Conservation (phyloP, 2,329 filamentous ascomycete genomes). For the Colletotrichum costaricense region DNA sequence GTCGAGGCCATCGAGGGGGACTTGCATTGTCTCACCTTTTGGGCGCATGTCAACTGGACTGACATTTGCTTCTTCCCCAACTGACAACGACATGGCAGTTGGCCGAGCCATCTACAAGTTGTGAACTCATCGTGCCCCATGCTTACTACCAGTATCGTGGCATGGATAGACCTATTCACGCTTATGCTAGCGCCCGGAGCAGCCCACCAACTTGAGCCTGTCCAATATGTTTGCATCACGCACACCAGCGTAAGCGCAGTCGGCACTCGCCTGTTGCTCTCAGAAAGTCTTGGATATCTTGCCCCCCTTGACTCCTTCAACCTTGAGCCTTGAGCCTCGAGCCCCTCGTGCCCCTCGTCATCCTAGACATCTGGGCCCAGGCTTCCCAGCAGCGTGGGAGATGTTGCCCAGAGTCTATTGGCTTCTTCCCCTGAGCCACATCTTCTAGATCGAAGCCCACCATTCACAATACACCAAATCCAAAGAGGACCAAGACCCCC, state of each 20-base stretch:
- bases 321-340: not conserved
- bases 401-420: not conserved
- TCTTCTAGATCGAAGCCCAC: not conserved
- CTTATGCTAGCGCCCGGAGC: not conserved
- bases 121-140: not conserved
- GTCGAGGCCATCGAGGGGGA: not conserved
- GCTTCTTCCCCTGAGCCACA: constrained; percentile 3
- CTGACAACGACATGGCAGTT: constrained; percentile 5
- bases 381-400: constrained; percentile 2
- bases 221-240: not conserved
- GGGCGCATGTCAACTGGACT: constrained; percentile 10
- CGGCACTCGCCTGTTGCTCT: constrained; percentile 21
- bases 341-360: not conserved
- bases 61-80: constrained; percentile 12
- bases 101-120: not conserved
- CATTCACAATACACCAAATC: constrained; percentile 14
- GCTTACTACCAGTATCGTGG: not conserved
- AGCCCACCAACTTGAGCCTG: not conserved
- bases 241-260: constrained; percentile 21
- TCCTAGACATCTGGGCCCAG: not conserved
- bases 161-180: not conserved
- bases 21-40: constrained; percentile 18
- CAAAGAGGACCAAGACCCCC: not conserved
- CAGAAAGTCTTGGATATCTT: not conserved
- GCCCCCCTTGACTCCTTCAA: no score